phyloP scores from a whole-genome alignment of 768 basidiomycete genomes.

The Calocybe gangraenosa region DNA sequence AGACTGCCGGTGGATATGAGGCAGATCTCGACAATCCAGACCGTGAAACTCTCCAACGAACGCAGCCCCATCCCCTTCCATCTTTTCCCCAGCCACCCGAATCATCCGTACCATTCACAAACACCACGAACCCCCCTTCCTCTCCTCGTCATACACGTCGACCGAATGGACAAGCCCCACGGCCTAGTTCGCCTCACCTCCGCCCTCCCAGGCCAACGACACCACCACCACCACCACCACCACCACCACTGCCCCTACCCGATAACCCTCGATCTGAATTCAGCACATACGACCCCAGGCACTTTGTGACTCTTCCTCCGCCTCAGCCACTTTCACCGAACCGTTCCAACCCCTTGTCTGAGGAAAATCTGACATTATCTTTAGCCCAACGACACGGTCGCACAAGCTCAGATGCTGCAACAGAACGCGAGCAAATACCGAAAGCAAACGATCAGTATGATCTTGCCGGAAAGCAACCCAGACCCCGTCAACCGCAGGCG shows the following conservation, averaged over 20 bases:
- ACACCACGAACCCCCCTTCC: conserved; percentile 22
- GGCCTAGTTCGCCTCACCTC: conserved; percentile 33
- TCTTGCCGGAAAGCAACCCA: conserved; percentile 24
- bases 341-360: conserved; percentile 37
- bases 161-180: conserved; percentile 26
- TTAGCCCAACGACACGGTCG: conserved; percentile 33
- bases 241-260: conserved; percentile 30
- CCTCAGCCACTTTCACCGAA: conserved; percentile 46
- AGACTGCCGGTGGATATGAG: conserved; percentile 61
- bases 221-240: conserved; percentile 34
- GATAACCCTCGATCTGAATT: conserved; percentile 15
- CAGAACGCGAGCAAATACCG: conserved; percentile 41
- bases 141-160: conserved; percentile 38
- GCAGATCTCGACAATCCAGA: conserved; percentile 64
- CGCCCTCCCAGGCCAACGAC: conserved; percentile 25
- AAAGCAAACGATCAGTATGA: conserved; percentile 37
- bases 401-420: conserved; percentile 48
- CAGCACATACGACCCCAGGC: conserved; percentile 5
- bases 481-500: conserved; percentile 23
- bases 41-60: conserved; percentile 37
- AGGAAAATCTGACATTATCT: conserved; percentile 31
- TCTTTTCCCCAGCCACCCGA: conserved; percentile 18
- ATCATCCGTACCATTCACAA: conserved; percentile 16
- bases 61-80: conserved; percentile 31
- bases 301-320: conserved; percentile 25